Conservation (phyloP, 2,329 filamentous ascomycete genomes). For the Plectosphaerella cucumerina region DNA sequence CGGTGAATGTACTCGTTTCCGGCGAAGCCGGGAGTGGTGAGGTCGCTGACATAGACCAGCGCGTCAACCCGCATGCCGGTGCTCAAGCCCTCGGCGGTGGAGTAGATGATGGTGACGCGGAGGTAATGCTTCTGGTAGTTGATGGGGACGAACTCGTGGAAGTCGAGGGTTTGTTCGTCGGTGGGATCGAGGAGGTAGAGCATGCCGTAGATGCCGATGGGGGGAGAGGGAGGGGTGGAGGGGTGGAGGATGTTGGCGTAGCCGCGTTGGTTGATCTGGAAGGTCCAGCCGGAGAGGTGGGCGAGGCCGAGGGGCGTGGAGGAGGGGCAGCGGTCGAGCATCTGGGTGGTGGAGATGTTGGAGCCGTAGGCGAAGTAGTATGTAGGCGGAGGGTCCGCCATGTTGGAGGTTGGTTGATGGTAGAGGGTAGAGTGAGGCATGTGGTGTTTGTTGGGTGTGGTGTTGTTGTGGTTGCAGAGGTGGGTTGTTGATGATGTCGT, state of each 20-base stretch:
- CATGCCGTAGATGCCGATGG: conserved; percentile 50
- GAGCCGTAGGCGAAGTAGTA: conserved; percentile 68
- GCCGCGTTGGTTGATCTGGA: conserved; percentile 63
- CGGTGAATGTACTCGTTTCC: conserved; percentile 55
- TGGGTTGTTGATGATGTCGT: no score
- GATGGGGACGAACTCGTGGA: conserved; percentile 58
- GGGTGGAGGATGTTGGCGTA: conserved; percentile 62
- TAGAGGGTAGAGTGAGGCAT: no score
- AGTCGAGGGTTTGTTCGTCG: conserved; percentile 51
- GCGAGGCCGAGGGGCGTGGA: conserved; percentile 54
- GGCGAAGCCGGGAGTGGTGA: conserved; percentile 33
- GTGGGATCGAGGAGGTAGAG: conserved; percentile 45
- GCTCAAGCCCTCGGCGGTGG: conserved; percentile 6
- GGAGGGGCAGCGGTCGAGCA: conserved; percentile 57
- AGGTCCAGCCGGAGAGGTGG: conserved; percentile 49
- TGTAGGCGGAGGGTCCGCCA: neutral
- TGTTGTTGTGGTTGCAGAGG: no score
- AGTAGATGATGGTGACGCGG: conserved; percentile 26
- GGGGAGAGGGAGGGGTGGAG: neutral
- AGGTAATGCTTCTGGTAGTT: conserved; percentile 54
- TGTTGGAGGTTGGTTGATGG: neutral
- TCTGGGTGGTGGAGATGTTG: conserved; percentile 64
- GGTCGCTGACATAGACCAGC: conserved; percentile 57
- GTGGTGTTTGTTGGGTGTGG: no score
- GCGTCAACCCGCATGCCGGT: conserved; percentile 21